These are phyloP conservation scores for Funneliformis mosseae DNA, from an alignment of 192 early-diverging fungal species.

Conservation along the genomic window DNA sequence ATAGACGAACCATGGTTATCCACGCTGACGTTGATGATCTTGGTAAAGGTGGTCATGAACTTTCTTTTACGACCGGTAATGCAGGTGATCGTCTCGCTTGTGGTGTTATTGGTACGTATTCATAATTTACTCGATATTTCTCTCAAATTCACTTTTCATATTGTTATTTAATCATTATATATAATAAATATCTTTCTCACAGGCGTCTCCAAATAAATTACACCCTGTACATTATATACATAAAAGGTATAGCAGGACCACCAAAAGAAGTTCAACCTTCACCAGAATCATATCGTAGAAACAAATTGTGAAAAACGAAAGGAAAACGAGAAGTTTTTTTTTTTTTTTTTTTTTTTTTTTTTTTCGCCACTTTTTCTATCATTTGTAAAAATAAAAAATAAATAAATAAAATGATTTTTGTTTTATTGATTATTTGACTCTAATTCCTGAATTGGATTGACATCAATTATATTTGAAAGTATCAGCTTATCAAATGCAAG, in stretches of 20 bases:
- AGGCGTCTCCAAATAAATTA: background rate
- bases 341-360: too few relatives aligned
- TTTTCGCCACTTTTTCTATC: background rate
- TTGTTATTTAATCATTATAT: background rate
- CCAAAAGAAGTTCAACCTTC: background rate
- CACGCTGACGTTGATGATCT: constrained; percentile 88
- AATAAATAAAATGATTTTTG: too few relatives aligned
- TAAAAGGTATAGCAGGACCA: background rate
- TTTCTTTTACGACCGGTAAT: constrained; percentile 83
- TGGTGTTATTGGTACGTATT: constrained; percentile 81
- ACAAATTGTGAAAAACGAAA: background rate
- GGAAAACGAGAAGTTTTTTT: too few relatives aligned
- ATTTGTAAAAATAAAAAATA: background rate
- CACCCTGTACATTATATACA: background rate
- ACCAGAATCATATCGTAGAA: background rate
- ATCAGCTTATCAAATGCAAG: too few relatives aligned
- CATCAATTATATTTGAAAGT: background rate
- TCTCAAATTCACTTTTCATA: background rate
- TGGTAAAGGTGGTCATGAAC: constrained; percentile 71
- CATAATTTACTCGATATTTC: background rate
- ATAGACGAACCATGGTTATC: constrained; percentile 78
- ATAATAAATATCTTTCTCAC: background rate
- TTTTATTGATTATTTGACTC: too few relatives aligned
- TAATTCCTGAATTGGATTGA: too few relatives aligned
- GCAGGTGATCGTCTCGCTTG: constrained; percentile 85